Evolutionary conservation across 345 rosid genomes (phyloP), one percentile per base, ranked within the genome.

Genomic region (Physaria fendleri): DNA sequence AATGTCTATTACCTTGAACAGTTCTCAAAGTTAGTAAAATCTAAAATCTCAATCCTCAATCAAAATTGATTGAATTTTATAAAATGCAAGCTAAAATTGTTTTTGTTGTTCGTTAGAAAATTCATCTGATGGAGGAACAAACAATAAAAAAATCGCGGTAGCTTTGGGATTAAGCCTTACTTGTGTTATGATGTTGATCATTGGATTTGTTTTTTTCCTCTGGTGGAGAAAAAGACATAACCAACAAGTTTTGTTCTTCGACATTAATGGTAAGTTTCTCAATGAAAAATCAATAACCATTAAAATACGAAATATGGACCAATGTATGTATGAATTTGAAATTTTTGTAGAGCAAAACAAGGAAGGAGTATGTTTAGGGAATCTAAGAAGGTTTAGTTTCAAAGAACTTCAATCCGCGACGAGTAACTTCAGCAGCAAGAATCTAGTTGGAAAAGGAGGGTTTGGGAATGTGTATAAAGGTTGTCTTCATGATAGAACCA

Each of bases 401-500:
- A 89, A 85, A 72, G 95, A 87, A 66, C 95, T 93, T 63, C 88
- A 83, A 71, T 60, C 33, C 6, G 99, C 95, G 5, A 93, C 97
- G 4, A 63, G 80, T 80, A 87, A 89, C 71, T 93, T 89, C 84
- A 85, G 92, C 77, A 74, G 82, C 81, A 87, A 85, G 82, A 89
- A 85, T 73, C 64, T 93, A 33, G 74, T 93, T 1, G 97, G 96
- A 39, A 83, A 87, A 63, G 95, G 99, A 44, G 97, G 99, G 29
- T 93, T 85, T 44, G 99, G 99, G 20, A 83, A 89, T 50, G 99
- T 89, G 2, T 93, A 89, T 66, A 93, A 82, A 76, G 96, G 99
- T 28, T 59, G 68, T 74, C 95, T 89, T 56, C 81, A 74, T 18
- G 95, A 93, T 72, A 88, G 88, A 42, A 81, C 85, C 0, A 55